phyloP scores from a whole-genome alignment of 495 filamentous ascomycete genomes.

The Jackrogersella multiformis region DNA sequence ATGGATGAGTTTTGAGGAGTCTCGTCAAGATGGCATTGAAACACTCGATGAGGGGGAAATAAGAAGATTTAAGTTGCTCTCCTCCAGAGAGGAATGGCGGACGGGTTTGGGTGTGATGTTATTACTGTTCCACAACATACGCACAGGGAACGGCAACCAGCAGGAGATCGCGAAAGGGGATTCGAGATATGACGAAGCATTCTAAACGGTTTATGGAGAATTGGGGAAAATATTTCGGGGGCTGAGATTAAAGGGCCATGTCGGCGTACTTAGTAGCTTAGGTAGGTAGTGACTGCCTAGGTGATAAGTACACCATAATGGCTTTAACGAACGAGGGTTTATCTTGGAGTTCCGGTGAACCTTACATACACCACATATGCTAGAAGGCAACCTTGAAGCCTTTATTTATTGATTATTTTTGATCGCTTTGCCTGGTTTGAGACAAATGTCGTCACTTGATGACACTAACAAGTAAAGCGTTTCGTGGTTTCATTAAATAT shows the following conservation, averaged over 20 bases:
- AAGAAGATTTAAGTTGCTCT: not conserved
- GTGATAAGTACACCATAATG: constrained; percentile 1
- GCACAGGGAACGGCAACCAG: constrained; percentile 24
- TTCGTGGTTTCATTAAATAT: constrained; percentile 9
- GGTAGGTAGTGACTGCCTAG: constrained; percentile 31
- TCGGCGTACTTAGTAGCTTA: too few species aligned
- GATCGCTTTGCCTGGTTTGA: not conserved
- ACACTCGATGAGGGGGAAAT: constrained; percentile 16
- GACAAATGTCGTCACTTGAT: constrained; percentile 33
- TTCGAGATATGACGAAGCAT: constrained; percentile 40
- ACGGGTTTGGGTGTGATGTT: constrained; percentile 32
- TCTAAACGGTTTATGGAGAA: not conserved
- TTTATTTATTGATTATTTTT: too few species aligned
- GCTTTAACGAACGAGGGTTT: constrained; percentile 21
- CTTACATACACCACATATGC: too few species aligned
- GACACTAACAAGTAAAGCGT: constrained; percentile 8
- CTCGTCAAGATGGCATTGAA: constrained; percentile 13
- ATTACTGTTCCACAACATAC: constrained; percentile 33
- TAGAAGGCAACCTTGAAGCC: too few species aligned
- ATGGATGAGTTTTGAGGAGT: constrained; percentile 11
- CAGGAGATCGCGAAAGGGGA: constrained; percentile 29
- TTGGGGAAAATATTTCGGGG: not conserved
- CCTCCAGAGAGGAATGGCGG: not conserved
- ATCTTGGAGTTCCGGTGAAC: too few species aligned
- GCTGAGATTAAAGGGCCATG: constrained; percentile 33